These are phyloP conservation scores for Albatrellus ellisii DNA, from an alignment of 768 basidiomycete genomes.

Conservation along the genomic window DNA sequence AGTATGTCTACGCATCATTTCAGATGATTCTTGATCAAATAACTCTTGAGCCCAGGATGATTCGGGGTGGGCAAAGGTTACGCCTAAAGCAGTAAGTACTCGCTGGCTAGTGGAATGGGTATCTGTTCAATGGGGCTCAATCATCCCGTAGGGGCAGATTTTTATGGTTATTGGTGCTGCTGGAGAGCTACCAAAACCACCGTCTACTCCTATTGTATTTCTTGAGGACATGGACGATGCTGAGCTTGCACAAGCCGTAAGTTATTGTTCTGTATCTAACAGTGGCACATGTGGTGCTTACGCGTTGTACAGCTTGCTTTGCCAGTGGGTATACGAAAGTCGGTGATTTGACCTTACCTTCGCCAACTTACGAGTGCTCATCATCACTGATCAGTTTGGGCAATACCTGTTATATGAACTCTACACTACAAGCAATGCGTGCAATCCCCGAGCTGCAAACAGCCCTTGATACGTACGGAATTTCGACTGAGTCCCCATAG, in stretches of 20 bases:
- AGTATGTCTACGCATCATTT: conserved; percentile 28
- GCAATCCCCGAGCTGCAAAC: conserved; percentile 81
- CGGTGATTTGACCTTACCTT: conserved; percentile 12
- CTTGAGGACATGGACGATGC: conserved; percentile 87
- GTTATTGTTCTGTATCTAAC: conserved; percentile 18
- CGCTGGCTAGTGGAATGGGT: neutral
- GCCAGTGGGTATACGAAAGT: conserved; percentile 75
- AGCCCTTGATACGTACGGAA: conserved; percentile 48
- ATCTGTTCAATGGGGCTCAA: too few species aligned
- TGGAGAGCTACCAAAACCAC: conserved; percentile 84
- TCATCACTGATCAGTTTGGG: conserved; percentile 33
- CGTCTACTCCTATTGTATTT: conserved; percentile 66
- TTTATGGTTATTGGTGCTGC: conserved; percentile 93
- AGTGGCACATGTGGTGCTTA: too few species aligned
- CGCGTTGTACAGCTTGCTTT: conserved; percentile 57
- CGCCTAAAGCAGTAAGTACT: conserved; percentile 57
- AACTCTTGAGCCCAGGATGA: conserved; percentile 49
- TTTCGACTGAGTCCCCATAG: neutral
- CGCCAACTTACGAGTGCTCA: conserved; percentile 18
- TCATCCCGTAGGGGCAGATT: conserved; percentile 55
- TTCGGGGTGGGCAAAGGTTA: conserved; percentile 73
- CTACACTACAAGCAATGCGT: conserved; percentile 87
- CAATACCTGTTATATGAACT: conserved; percentile 98
- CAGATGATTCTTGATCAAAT: neutral
- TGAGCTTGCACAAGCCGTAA: conserved; percentile 68